Base-by-base conservation (phyloP, 768 basidiomycete species). In the Leucogyrophana mollusca region DNA sequence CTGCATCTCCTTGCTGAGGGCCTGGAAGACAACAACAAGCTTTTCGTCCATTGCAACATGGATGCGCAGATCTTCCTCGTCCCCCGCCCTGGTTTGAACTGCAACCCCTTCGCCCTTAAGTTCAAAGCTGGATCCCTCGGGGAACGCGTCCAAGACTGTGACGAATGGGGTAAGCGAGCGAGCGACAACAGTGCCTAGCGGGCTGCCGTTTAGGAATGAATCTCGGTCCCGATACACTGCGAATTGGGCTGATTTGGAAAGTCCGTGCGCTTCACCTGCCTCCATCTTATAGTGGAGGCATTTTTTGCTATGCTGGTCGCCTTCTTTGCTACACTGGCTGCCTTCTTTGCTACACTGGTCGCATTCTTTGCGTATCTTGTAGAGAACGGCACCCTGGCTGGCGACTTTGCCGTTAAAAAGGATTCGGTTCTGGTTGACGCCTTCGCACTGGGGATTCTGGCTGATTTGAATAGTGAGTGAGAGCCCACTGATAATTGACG, bases 221-320 rank as follows among this genome's bases (percentile, higher is more conserved):
- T 34, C 46, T 17, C 38, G 13, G 1, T 51, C 24, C 18, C 18
- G 21, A 40, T 58, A 64, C 11, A 66, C 25, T 16, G 51, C 55
- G 23, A 66, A 50, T 11, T 54, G 43, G 3, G 47, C 49, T 2
- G 51, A 56, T 4, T 18, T 27, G 0, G 49, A 40, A 35, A 66
- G 38, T 2, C 65, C 66, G 22, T 68, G 60, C 3, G 55, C 57
- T 9, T 51, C 32, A 11, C 64, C 65, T 2, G 60, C 61, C 4
- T 35, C 42, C 9, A 66, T 34, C 22, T 65, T 35, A 40, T 47
- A 57, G 41, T 46, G 38, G 37, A n/a, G n/a, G n/a, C n/a, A n/a
- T n/a, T n/a, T n/a, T n/a, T n/a, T n/a, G n/a, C n/a, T n/a, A n/a
- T n/a, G n/a, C n/a, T n/a, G n/a, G n/a, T n/a, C n/a, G 37, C 41